Evolutionary conservation across 1,284 basidiomycete genomes (phyloP), one percentile per base, ranked within the genome.

Genomic region (Ceratobasidium theobromae): DNA sequence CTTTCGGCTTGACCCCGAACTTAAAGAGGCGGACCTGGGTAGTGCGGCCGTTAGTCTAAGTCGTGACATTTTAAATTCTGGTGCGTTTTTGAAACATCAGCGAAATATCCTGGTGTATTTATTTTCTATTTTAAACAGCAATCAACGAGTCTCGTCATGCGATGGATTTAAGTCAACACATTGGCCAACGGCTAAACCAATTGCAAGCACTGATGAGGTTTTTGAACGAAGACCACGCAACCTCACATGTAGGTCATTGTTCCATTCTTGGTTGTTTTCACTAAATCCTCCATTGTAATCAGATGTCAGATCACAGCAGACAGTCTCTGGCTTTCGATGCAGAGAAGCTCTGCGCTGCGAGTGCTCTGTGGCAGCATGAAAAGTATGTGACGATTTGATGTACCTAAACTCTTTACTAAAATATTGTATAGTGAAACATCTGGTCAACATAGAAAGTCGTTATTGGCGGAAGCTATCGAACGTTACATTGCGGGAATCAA

Each of bases 151-250:
- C 58, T 12, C 58, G 58, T 95, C 60, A 84, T 95, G 48, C 83
- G 85, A 11, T 90, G 69, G 96, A 98, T 74, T 79, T 98, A 41
- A 86, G 86, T 8, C 80, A 85, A 0, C 94, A 96, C 72, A 79
- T 99, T 67, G 82, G 82, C 1, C 86, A 87, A 64, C 85, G 93
- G 28, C 86, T 89, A 69, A 85, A 86, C 46, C 82, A 91, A 45
- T 79, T 97, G 16, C 85, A 84, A 55, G 90, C 89, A 79, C 81
- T 99, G 8, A 91, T 97, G 72, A 80, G 81, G 18, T 97, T 95
- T 75, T 89, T 99, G 70, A 91, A 91, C 58, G 85, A 88, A 66
- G 96, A 96, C 74, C 86, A 84, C 0, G 87, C 87, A 1, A 78
- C 95, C 28, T 79, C 79, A 27, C 91, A 90, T 79, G 91, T 89